A percentile compares a stretch with the other conserved stretches of the same genome.
Evolutionary conservation across 2,329 filamentous ascomycete species (phyloP).

Genomic region (Helminthosporium solani): DNA sequence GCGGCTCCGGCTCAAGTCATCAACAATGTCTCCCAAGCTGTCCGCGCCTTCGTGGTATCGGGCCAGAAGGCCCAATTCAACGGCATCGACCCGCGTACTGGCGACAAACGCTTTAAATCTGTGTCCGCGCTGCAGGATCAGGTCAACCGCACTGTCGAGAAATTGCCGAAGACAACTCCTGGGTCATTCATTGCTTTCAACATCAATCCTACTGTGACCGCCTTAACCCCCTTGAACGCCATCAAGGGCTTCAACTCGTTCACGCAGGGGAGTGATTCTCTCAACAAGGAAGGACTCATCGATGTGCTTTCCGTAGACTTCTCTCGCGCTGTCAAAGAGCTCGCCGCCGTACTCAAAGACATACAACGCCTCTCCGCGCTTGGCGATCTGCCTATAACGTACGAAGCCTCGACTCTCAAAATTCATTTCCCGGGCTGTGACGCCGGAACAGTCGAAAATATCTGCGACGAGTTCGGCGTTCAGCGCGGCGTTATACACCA

Average conservation of each 20-base stretch:
- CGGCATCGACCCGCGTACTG: slow-evolving; percentile 65
- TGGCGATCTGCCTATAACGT: slow-evolving; percentile 78
- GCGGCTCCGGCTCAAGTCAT: slow-evolving; percentile 85
- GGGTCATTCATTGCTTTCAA: slow-evolving; percentile 89
- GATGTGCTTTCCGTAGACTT: slow-evolving; percentile 87
- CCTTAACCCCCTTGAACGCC: slow-evolving; percentile 70
- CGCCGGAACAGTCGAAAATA: slow-evolving; percentile 71
- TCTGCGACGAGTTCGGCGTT: slow-evolving; percentile 87
- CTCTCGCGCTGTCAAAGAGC: slow-evolving; percentile 78
- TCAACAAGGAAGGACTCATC: slow-evolving; percentile 81
- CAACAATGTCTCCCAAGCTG: slow-evolving; percentile 90
- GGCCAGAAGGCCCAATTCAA: slow-evolving; percentile 88
- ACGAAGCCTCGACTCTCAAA: slow-evolving; percentile 69
- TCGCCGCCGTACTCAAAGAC: slow-evolving; percentile 77
- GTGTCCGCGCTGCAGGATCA: slow-evolving; percentile 76
- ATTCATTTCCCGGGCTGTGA: slow-evolving; percentile 93
- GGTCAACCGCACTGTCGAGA: slow-evolving; percentile 66
- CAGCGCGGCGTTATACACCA: slow-evolving; percentile 75
- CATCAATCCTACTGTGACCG: slow-evolving; percentile 85
- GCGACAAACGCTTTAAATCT: slow-evolving; percentile 75
- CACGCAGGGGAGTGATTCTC: slow-evolving; percentile 52
- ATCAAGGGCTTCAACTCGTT: slow-evolving; percentile 54
- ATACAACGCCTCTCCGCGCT: slow-evolving; percentile 73
- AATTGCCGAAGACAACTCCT: slow-evolving; percentile 57
- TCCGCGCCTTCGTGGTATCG: slow-evolving; percentile 88